Conservation (phyloP, 441 rosid species). For the Adansonia grandidieri region DNA sequence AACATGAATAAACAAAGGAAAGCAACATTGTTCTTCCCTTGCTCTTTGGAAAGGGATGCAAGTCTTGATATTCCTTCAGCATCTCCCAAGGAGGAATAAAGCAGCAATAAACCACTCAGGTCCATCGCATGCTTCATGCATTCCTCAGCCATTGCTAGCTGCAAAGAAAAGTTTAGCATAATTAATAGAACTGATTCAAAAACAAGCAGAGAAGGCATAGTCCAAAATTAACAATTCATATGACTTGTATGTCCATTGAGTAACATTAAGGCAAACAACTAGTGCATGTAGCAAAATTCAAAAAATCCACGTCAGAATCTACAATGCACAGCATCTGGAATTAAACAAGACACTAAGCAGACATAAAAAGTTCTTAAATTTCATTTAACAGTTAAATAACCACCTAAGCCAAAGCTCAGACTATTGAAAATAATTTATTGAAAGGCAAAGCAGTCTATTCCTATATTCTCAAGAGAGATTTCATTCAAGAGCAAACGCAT, state of each 20-base stretch:
- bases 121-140: constrained; percentile 93
- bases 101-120: constrained; percentile 87
- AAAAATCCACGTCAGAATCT: background rate
- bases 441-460: background rate
- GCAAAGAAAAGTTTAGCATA: constrained; percentile 32
- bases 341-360: background rate
- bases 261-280: background rate
- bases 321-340: background rate
- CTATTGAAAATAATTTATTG: background rate
- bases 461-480: background rate
- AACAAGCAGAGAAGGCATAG: background rate
- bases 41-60: constrained; percentile 84
- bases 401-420: background rate
- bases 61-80: constrained; percentile 87
- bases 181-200: background rate
- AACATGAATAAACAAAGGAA: constrained; percentile 91
- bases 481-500: background rate
- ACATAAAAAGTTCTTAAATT: background rate
- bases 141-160: constrained; percentile 96
- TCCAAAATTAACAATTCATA: background rate
- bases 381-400: background rate
- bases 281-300: constrained; percentile 10
- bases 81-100: constrained; percentile 94
- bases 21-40: constrained; percentile 92
- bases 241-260: background rate